A percentile compares a stretch with the other conserved stretches of the same genome.
phyloP scores from a whole-genome alignment of 2,329 filamentous ascomycete genomes.

The Ophiostoma ips region DNA sequence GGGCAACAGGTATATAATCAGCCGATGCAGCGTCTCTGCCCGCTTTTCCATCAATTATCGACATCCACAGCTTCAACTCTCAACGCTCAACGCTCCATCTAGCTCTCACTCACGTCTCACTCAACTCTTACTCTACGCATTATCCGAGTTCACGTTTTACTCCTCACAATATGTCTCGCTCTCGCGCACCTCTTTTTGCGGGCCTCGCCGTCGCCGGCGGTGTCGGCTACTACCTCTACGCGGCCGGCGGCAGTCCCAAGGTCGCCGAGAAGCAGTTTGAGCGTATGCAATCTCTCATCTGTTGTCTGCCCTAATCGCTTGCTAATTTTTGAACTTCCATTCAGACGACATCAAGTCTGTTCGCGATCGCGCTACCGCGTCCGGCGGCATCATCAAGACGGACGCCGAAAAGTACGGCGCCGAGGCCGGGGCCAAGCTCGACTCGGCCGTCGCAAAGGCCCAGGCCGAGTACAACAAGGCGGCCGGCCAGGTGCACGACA shows the following conservation, averaged over 20 bases:
- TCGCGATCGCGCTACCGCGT: conserved; percentile 51
- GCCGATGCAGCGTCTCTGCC: background rate
- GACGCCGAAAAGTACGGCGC: conserved; percentile 47
- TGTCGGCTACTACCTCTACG: conserved; percentile 83
- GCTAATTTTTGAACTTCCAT: background rate
- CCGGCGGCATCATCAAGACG: conserved; percentile 51
- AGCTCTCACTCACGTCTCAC: no score
- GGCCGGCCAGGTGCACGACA: conserved; percentile 43
- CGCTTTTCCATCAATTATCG: background rate
- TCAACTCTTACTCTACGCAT: no score
- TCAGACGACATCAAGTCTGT: conserved; percentile 64
- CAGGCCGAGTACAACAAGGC: conserved; percentile 34
- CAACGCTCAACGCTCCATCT: no score
- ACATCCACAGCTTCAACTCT: background rate
- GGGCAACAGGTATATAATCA: background rate
- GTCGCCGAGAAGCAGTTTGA: conserved; percentile 77
- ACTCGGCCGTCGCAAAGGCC: conserved; percentile 53
- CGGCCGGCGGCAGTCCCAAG: conserved; percentile 65
- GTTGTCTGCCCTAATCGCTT: background rate
- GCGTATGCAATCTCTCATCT: conserved; percentile 56
- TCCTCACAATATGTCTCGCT: conserved; percentile 27
- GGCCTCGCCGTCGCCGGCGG: conserved; percentile 53
- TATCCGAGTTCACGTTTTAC: no score
- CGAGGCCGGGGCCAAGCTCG: conserved; percentile 50
- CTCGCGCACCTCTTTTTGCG: conserved; percentile 34